Conservation (phyloP, 2,329 filamentous ascomycete species). For the Fusarium veterinarium region DNA sequence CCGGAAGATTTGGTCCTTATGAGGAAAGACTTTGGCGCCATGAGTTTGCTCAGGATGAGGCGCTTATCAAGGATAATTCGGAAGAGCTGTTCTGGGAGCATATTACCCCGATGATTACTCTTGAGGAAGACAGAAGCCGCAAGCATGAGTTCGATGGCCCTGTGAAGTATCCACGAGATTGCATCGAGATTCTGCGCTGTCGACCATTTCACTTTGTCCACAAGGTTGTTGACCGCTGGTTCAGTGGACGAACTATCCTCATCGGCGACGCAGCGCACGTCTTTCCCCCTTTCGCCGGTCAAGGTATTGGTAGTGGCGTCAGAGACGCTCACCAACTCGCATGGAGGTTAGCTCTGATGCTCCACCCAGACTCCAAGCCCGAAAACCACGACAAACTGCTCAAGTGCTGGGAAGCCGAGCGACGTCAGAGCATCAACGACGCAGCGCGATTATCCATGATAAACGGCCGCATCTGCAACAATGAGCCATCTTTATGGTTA, state of each 20-base stretch:
- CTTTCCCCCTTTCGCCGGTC: not conserved
- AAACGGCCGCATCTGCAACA: not conserved
- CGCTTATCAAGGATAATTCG: not conserved
- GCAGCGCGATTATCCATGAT: not conserved
- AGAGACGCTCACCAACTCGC: not conserved
- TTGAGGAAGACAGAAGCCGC: rapidly evolving
- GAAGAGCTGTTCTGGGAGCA: not conserved
- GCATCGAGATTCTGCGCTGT: not conserved
- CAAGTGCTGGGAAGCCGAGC: not conserved
- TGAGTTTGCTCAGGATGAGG: not conserved
- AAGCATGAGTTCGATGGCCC: not conserved
- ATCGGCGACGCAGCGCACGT: not conserved
- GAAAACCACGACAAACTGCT: not conserved
- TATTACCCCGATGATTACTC: not conserved
- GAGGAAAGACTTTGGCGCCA: not conserved
- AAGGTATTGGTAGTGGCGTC: not conserved
- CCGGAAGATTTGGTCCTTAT: not conserved
- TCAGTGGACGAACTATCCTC: not conserved
- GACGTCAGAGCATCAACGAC: not conserved
- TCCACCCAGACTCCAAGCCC: not conserved
- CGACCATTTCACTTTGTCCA: not conserved
- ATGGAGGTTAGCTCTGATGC: not conserved
- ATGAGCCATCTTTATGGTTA: not conserved
- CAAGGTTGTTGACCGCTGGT: not conserved
- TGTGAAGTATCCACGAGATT: not conserved